phyloP scores from a whole-genome alignment of 2,329 filamentous ascomycete genomes.

The Penicillium sp. region DNA sequence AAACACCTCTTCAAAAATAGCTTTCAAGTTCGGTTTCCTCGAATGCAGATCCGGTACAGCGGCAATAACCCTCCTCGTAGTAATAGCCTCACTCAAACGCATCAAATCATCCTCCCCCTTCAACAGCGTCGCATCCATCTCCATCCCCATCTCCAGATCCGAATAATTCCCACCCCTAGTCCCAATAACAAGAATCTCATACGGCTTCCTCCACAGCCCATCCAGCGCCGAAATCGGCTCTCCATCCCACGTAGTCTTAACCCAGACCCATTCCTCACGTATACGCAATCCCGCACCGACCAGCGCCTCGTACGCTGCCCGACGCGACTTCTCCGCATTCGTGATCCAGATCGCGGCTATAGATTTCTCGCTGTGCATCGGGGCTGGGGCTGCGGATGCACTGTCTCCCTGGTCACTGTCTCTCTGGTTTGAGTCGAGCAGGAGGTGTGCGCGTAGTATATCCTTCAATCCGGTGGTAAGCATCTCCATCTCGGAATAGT shows the following conservation, averaged over 20 bases:
- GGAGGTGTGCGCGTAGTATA: conserved; percentile 44
- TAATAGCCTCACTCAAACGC: conserved; percentile 12
- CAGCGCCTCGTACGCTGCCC: conserved; percentile 45
- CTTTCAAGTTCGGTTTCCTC: conserved; percentile 60
- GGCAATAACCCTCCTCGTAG: conserved; percentile 51
- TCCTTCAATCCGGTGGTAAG: conserved; percentile 39
- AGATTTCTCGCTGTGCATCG: conserved; percentile 11
- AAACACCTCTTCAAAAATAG: conserved; percentile 51
- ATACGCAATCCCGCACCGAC: conserved; percentile 48
- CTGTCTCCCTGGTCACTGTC: conserved; percentile 22
- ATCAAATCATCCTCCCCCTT: conserved; percentile 5
- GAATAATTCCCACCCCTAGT: conserved; percentile 18
- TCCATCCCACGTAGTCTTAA: conserved; percentile 56
- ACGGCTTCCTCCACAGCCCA: conserved; percentile 57
- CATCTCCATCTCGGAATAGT: conserved; percentile 28
- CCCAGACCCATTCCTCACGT: conserved; percentile 61
- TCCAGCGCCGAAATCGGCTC: conserved; percentile 52
- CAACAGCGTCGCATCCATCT: not conserved
- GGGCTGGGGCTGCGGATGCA: not conserved
- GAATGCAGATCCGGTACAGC: conserved; percentile 62
- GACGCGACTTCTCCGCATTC: conserved; percentile 52
- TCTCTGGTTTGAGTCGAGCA: no score
- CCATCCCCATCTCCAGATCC: no score
- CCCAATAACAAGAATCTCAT: conserved; percentile 56
- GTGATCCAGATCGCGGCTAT: conserved; percentile 61